phyloP scores from a whole-genome alignment of 2,329 filamentous ascomycete genomes.

The Lachnellula occidentalis region DNA sequence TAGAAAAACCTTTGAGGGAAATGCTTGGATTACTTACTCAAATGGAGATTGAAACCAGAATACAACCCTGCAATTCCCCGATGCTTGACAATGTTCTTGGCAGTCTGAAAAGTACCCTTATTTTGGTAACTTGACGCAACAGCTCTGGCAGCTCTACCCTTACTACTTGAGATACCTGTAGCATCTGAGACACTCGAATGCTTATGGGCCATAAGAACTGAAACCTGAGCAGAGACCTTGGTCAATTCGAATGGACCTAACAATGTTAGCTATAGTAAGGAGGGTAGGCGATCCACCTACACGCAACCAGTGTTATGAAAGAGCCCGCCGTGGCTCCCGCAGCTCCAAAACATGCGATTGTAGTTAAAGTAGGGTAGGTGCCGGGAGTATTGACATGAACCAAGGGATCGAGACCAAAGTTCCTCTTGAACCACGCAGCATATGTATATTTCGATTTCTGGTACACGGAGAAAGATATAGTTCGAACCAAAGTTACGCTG shows the following conservation, averaged over 20 bases:
- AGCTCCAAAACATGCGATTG: conserved; percentile 69
- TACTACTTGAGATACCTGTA: conserved; percentile 16
- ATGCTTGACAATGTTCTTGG: conserved; percentile 70
- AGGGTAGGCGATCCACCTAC: conserved; percentile 38
- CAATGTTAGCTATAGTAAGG: conserved; percentile 9
- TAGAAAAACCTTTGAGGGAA: neutral
- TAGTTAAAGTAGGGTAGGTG: conserved; percentile 66
- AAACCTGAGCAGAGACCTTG: conserved; percentile 83
- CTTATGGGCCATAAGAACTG: conserved; percentile 65
- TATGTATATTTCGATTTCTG: conserved; percentile 69
- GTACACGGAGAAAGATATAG: conserved; percentile 75
- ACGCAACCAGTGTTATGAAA: conserved; percentile 73
- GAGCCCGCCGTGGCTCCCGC: conserved; percentile 76
- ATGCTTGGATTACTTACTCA: conserved; percentile 53
- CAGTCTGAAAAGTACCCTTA: conserved; percentile 70
- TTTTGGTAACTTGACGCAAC: conserved; percentile 68
- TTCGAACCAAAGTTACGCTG: conserved; percentile 71
- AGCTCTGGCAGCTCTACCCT: conserved; percentile 1
- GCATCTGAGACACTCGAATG: conserved; percentile 34
- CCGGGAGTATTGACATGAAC: conserved; percentile 65
- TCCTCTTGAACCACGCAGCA: conserved; percentile 63
- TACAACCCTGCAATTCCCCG: conserved; percentile 70
- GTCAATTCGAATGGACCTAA: conserved; percentile 78
- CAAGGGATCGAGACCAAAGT: conserved; percentile 64
- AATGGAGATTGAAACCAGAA: conserved; percentile 72